These are phyloP conservation scores for Solanum clarkiae DNA, from an alignment of 257 asterid genomes.

Conservation along the genomic window DNA sequence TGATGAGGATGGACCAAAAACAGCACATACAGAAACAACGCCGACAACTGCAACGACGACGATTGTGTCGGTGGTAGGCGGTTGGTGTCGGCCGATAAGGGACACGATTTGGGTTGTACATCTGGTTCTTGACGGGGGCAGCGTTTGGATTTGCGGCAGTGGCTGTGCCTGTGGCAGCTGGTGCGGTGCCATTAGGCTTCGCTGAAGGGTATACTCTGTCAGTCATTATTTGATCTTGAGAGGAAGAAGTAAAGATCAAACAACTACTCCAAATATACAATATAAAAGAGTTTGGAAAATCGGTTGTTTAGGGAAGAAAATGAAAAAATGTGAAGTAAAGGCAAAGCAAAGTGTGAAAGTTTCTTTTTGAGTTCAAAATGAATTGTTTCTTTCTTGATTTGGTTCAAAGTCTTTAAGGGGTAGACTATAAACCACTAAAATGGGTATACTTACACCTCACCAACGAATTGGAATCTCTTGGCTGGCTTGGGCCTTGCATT, in stretches of 20 bases:
- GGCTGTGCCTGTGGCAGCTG: neutral
- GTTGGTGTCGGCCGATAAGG: conserved; percentile 24
- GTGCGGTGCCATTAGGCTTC: conserved; percentile 24
- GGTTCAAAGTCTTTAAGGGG: neutral
- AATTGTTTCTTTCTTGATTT: neutral
- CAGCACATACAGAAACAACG: conserved; percentile 29
- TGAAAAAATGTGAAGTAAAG: conserved; percentile 7
- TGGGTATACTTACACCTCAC: neutral
- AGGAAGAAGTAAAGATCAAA: neutral
- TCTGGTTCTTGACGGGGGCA: conserved; percentile 15
- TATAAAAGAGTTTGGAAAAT: neutral
- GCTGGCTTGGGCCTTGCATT: neutral
- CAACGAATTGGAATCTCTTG: neutral
- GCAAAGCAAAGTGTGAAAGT: neutral
- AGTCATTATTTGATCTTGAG: conserved; percentile 2
- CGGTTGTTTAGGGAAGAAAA: neutral
- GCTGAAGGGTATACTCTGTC: conserved; percentile 32
- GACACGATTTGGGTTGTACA: conserved; percentile 21
- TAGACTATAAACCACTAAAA: neutral
- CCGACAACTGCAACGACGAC: conserved; percentile 23
- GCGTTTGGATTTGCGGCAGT: conserved; percentile 3
- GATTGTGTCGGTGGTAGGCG: conserved; percentile 8
- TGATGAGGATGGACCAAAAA: conserved; percentile 15
- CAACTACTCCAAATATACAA: neutral
- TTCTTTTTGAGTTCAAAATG: neutral